phyloP scores from a whole-genome alignment of 1,284 basidiomycete genomes.

The Cystobasidium sp. region DNA sequence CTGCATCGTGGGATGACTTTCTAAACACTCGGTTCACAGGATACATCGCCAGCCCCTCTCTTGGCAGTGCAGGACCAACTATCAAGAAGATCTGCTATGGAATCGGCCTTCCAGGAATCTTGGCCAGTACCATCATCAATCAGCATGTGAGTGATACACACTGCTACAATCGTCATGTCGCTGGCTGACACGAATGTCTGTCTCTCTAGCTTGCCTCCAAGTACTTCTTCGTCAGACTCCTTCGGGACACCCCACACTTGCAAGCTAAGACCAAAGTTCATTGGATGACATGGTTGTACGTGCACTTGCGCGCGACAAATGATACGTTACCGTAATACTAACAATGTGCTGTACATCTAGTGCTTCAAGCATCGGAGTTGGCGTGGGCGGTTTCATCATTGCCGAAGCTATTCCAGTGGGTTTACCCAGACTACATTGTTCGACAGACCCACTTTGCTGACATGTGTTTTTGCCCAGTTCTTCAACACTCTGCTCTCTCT shows the following conservation, averaged over 20 bases:
- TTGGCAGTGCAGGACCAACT: constrained; percentile 57
- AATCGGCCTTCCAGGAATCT: constrained; percentile 46
- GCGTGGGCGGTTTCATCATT: constrained; percentile 61
- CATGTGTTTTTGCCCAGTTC: background rate
- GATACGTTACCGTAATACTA: background rate
- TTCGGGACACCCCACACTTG: constrained; percentile 65
- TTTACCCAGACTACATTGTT: constrained; percentile 2
- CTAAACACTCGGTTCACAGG: background rate
- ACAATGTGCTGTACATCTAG: background rate
- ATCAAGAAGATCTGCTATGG: constrained; percentile 55
- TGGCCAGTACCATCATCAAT: constrained; percentile 13
- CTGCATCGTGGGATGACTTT: background rate
- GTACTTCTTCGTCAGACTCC: constrained; percentile 66
- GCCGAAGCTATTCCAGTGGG: constrained; percentile 60
- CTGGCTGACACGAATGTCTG: constrained; percentile 15
- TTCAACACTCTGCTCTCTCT: background rate
- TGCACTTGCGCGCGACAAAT: constrained; percentile 14
- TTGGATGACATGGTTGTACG: constrained; percentile 64
- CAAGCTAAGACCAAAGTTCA: constrained; percentile 66
- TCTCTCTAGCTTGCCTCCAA: constrained; percentile 60
- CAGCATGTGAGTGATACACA: constrained; percentile 54
- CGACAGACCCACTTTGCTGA: background rate
- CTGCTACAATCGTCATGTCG: constrained; percentile 53
- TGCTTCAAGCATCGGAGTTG: constrained; percentile 60
- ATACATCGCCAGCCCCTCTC: constrained; percentile 57